Percentiles rank a stretch among this genome's conserved stretches.
These are phyloP conservation scores for Dentipellis fragilis DNA, from an alignment of 768 basidiomycete species.

Conservation along the genomic window DNA sequence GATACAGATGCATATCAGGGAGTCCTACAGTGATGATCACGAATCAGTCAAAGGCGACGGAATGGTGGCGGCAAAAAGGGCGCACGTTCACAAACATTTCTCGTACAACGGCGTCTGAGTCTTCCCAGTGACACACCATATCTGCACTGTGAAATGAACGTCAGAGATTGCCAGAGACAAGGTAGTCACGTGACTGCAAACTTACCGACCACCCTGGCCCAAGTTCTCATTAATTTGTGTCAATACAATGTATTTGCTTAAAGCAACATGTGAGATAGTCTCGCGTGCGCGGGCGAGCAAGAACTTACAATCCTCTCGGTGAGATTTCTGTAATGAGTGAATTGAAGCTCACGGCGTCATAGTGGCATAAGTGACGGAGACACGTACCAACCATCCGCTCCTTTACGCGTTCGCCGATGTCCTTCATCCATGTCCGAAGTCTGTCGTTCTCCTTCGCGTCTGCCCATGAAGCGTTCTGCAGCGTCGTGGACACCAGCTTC, in stretches of 20 bases:
- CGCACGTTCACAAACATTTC: conserved; percentile 70
- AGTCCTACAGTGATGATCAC: conserved; percentile 40
- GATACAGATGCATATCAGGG: conserved; percentile 54
- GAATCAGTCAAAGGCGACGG: background rate
- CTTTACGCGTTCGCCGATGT: conserved; percentile 77
- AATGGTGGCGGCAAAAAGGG: conserved; percentile 3
- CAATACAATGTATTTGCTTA: conserved; percentile 79
- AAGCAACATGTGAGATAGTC: conserved; percentile 8
- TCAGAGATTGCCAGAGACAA: background rate
- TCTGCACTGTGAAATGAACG: conserved; percentile 44
- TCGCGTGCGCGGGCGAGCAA: background rate
- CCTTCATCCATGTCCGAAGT: conserved; percentile 69
- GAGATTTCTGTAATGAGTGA: conserved; percentile 45
- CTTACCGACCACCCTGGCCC: conserved; percentile 78
- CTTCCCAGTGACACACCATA: conserved; percentile 84
- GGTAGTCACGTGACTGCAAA: conserved; percentile 8
- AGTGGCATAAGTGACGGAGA: background rate
- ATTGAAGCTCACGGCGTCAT: conserved; percentile 1
- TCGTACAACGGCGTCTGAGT: conserved; percentile 66
- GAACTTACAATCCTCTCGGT: conserved; percentile 59
- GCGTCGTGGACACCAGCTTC: conserved; percentile 62
- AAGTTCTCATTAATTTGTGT: conserved; percentile 80
- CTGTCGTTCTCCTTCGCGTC: conserved; percentile 59
- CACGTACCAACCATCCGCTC: conserved; percentile 60
- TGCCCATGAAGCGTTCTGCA: conserved; percentile 58